Conservation (phyloP, 352 stramenopile species). For the Halophytophthora batemanensis region DNA sequence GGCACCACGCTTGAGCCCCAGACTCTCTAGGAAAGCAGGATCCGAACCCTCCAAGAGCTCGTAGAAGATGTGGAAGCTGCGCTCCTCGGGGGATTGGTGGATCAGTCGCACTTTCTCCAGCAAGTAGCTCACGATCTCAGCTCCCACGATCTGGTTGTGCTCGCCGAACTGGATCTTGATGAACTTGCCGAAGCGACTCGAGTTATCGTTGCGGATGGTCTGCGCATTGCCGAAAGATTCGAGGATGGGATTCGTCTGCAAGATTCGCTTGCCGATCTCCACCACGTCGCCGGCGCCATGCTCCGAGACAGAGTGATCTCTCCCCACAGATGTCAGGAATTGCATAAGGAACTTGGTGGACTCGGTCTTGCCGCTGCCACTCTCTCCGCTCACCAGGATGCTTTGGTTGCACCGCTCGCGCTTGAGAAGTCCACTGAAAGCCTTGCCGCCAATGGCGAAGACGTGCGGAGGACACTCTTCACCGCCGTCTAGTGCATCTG, state of each 20-base stretch:
- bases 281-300: conserved; percentile 37
- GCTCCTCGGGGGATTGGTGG: conserved; percentile 89
- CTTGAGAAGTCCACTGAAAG: conserved; percentile 74
- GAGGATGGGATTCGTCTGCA: conserved; percentile 97
- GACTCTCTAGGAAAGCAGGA: conserved; percentile 49
- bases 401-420: conserved; percentile 80
- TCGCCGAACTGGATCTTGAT: conserved; percentile 92
- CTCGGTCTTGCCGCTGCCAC: conserved; percentile 94
- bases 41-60: conserved; percentile 87
- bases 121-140: conserved; percentile 95
- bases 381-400: conserved; percentile 93
- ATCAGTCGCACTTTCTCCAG: conserved; percentile 96
- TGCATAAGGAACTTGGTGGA: conserved; percentile 97
- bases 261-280: conserved; percentile 83
- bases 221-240: conserved; percentile 97
- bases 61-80: conserved; percentile 97
- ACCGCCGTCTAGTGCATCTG: conserved; percentile 6
- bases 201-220: conserved; percentile 97
- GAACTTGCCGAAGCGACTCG: conserved; percentile 94
- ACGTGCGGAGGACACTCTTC: conserved; percentile 71
- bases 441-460: conserved; percentile 87
- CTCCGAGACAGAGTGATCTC: conserved; percentile 26
- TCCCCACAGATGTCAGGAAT: conserved; percentile 89
- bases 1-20: conserved; percentile 56
- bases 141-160: conserved; percentile 84